Evolutionary conservation across 1,139 yeast genomes (phyloP), one percentile per base, ranked within the genome.

Genomic region (Sugiyamaella castrensis): DNA sequence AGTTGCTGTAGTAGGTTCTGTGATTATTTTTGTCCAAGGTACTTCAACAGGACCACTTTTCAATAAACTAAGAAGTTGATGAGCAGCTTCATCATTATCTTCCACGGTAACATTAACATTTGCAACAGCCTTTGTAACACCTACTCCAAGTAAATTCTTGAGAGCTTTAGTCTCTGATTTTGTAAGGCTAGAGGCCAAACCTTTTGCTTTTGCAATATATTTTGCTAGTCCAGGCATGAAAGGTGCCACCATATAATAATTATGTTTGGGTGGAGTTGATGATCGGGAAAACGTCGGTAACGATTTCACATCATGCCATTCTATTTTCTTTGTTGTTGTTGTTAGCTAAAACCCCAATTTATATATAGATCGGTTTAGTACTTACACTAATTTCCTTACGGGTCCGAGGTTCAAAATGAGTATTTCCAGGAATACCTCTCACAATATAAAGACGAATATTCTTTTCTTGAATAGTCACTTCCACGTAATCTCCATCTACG

Each of bases 371-470:
- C n/a, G n/a, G n/a, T n/a, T n/a, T n/a, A n/a, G 26, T 2, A 48
- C 51, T 30, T 48, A 48, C 51, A 38, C 50, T 79, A 57, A 94
- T 92, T 68, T 94, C 99, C 64, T 87, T 87, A 61, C 96, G 78
- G 1, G 88, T 96, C 52, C 78, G 73, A 1, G 98, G 97, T 55
- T 75, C 79, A 61, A 92, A 94, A 31, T 69, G 68, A 39, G 80
- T 80, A 56, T 80, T 81, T 57, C 86, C 92, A 0, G 97, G 92
- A 1, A 94, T 86, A 50, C 85, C 86, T 42, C 78, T 79, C 24
- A 87, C 82, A 52, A 92, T 71, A 63, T 80, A 94, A 30, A 94
- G 86, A 61, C 89, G 84, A 66, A 87, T 87, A 66, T 87, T 88
- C 66, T 92, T 92, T 10, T 94, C 96, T 46, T 75, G 73, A 35